Conservation (phyloP, 164 flowering plant genomes). For the Vitis amurensis region DNA sequence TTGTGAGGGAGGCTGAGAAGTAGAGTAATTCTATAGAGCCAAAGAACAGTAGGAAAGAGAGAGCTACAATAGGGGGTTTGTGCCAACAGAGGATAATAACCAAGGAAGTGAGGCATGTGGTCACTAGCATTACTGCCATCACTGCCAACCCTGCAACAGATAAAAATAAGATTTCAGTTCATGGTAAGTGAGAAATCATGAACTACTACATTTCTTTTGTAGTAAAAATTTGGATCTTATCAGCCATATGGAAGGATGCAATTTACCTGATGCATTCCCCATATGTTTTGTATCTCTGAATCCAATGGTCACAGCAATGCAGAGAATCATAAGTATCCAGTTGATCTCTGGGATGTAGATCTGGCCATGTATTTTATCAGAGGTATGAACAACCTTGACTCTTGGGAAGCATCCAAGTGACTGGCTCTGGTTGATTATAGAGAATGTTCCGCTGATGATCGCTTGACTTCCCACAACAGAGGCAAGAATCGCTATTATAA, state of each 20-base stretch:
- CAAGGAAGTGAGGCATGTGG: conserved; percentile 84
- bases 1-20: conserved; percentile 89
- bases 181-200: too few species aligned
- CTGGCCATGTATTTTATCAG: conserved; percentile 90
- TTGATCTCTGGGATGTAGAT: conserved; percentile 95
- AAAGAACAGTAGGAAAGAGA: conserved; percentile 75
- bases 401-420: conserved; percentile 93
- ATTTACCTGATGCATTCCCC: conserved; percentile 90
- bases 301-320: conserved; percentile 89
- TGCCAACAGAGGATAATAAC: conserved; percentile 90
- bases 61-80: conserved; percentile 78
- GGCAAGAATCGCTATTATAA: conserved; percentile 80
- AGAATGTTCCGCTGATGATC: conserved; percentile 96
- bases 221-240: too few species aligned
- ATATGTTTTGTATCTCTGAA: conserved; percentile 88
- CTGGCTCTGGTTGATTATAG: conserved; percentile 96
- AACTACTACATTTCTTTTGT: too few species aligned
- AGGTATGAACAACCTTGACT: conserved; percentile 90
- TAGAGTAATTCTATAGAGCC: conserved; percentile 81
- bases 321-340: conserved; percentile 94
- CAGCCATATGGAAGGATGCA: not conserved
- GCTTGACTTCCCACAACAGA: conserved; percentile 99
- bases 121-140: conserved; percentile 93
- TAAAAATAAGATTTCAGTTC: not conserved
- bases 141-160: conserved; percentile 78